phyloP scores from a whole-genome alignment of 2,329 filamentous ascomycete species.

The Neophaeococcomyces mojaviensis region DNA sequence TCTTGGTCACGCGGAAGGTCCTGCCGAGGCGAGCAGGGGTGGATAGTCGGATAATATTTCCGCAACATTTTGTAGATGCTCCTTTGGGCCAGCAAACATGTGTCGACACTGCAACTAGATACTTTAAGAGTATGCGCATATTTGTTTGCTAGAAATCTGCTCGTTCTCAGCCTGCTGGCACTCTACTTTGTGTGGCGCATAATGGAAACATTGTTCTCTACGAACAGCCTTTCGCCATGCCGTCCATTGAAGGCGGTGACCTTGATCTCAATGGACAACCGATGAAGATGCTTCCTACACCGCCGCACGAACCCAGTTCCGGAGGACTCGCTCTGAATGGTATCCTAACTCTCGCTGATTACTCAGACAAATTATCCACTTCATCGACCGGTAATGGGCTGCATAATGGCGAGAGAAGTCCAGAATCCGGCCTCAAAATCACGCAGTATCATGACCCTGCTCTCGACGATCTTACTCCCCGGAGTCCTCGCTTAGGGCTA shows the following conservation, averaged over 20 bases:
- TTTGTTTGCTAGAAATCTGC: too few relatives aligned
- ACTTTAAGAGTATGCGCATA: too few relatives aligned
- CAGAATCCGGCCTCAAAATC: too few relatives aligned
- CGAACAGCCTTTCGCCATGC: conserved; percentile 1
- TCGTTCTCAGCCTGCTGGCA: not conserved
- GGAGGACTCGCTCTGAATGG: not conserved
- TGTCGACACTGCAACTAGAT: too few relatives aligned
- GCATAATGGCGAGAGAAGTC: not conserved
- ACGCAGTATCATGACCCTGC: too few relatives aligned
- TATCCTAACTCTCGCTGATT: not conserved
- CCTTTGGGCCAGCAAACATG: too few relatives aligned
- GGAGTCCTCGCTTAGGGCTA: too few relatives aligned
- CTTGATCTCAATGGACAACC: not conserved
- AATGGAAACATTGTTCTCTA: not conserved
- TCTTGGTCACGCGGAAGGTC: too few relatives aligned
- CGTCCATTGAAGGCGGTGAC: conserved; percentile 6
- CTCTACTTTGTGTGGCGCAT: not conserved
- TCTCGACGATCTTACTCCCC: not conserved
- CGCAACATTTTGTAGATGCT: too few relatives aligned
- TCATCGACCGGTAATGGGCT: not conserved
- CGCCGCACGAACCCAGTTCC: conserved; percentile 1
- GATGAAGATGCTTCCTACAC: not conserved
- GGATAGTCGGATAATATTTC: too few relatives aligned
- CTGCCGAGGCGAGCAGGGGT: too few relatives aligned
- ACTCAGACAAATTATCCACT: not conserved